A percentile compares a stretch with the other conserved stretches of the same genome.
Evolutionary conservation across 495 filamentous ascomycete genomes (phyloP).

Genomic region (Tricharina praecox): DNA sequence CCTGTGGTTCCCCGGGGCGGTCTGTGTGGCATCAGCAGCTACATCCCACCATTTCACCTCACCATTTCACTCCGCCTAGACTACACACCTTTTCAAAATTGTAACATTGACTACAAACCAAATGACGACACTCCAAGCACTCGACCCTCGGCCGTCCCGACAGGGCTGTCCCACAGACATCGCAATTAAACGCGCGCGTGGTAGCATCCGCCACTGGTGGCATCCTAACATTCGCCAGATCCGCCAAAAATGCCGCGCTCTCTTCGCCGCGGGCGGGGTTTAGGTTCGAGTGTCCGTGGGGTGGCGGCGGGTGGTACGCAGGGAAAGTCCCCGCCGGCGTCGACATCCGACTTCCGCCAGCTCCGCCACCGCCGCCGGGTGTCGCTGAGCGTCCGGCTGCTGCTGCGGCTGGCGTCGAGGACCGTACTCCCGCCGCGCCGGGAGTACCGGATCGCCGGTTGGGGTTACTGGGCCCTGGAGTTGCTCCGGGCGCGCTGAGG

Average conservation of each 20-base stretch:
- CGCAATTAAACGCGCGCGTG: not conserved
- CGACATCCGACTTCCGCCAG: not conserved
- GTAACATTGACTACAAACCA: not conserved
- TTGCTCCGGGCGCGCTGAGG: too few species aligned
- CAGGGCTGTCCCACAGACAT: not conserved
- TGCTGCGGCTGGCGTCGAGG: too few species aligned
- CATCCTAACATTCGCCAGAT: not conserved
- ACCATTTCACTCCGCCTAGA: not conserved
- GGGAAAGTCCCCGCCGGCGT: not conserved
- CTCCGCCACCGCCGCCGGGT: not conserved
- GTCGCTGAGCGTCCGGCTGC: too few species aligned
- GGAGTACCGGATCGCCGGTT: too few species aligned
- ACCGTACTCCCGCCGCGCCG: too few species aligned
- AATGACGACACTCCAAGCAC: slow-evolving; percentile 5
- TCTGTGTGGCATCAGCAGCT: not conserved
- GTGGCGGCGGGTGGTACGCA: not conserved
- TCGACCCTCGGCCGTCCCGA: not conserved
- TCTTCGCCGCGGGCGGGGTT: not conserved
- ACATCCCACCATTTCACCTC: not conserved
- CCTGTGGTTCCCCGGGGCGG: not conserved
- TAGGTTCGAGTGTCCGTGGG: not conserved
- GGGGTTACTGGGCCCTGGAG: too few species aligned
- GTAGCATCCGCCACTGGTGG: not conserved
- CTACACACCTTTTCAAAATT: not conserved
- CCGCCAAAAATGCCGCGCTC: not conserved